Percentiles rank a stretch among this genome's conserved stretches.
Conservation (phyloP, 78 protist genomes). For the Cavenderia fasciculata region DNA sequence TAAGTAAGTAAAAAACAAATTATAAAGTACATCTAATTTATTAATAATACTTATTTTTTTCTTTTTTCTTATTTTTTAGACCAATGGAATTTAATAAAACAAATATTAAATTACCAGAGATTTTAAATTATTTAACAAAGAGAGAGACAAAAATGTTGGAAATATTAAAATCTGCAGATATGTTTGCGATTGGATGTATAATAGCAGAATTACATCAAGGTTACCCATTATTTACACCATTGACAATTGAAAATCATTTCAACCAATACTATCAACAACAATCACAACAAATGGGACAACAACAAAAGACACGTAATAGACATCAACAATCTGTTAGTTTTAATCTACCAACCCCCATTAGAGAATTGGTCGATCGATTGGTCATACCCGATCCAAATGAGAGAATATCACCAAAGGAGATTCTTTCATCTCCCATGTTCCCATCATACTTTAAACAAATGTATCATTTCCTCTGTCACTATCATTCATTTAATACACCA, state of each 20-base stretch:
- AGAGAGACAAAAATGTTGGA: too few species aligned
- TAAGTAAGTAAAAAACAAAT: too few species aligned
- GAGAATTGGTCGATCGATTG: constrained; percentile 38
- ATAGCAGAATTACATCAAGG: constrained; percentile 70
- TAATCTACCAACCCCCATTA: constrained; percentile 44
- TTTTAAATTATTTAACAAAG: too few species aligned
- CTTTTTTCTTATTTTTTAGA: too few species aligned
- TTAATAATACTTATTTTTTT: too few species aligned
- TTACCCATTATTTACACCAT: constrained; percentile 26
- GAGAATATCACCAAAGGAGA: constrained; percentile 3
- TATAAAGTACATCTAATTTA: too few species aligned
- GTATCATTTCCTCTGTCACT: constrained; percentile 71
- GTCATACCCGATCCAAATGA: constrained; percentile 38
- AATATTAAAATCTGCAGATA: constrained; percentile 52
- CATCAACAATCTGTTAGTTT: constrained; percentile 11
- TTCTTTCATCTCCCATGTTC: constrained; percentile 31
- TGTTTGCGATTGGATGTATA: constrained; percentile 70
- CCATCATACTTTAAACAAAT: constrained; percentile 66
- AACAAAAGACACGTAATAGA: not conserved
- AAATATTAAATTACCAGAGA: not conserved
- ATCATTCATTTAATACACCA: constrained; percentile 28
- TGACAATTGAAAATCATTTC: constrained; percentile 12
- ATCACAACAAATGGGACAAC: not conserved
- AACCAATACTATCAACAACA: not conserved
- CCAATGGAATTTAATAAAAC: constrained; percentile 44